Base-by-base conservation (phyloP, 139 green algal species). In the Tetradesmus obliquus region DNA sequence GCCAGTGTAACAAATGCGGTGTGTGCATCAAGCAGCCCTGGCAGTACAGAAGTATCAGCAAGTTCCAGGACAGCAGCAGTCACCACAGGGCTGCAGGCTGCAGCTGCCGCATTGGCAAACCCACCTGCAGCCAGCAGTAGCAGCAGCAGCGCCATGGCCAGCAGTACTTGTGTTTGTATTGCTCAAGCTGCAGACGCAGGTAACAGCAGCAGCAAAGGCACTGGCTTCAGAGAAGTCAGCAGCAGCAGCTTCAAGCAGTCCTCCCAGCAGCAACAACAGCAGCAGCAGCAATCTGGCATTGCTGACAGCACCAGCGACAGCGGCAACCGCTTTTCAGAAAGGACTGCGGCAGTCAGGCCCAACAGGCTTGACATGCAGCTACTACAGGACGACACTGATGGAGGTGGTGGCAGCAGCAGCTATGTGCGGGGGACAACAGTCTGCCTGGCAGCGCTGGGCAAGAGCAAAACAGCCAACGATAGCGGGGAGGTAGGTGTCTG, bases 381-480 rank as follows among this genome's bases (percentile, higher is more conserved):
- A n/a, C 24, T 82, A n/a, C n/a, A 82, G 79, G 54, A 87, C 54
- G 54, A 69, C 4, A 15, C 82, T 17, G 55, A 1, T 22, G 53
- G 24, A 2, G 84, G 13, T 7, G 20, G 51, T 79, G 20, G 84
- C 84, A 55, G 24, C 15, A 88, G 84, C 57, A 81, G 58, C 84
- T 89, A 55, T 54, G 32, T 55, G 4, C 55, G 86, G 71, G 86
- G 86, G 53, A 74, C 66, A 3, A 84, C 86, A 12, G 60, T 90
- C 17, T 90, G 86, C 71, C 7, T 90, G 51, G 86, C 86, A 57
- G 53, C 51, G 3, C 69, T 90, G 19, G 76, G 74, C 51, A 58
- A 62, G 45, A 51, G 6, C 24, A 53, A 55, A 10, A 53, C 76
- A 20, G 22, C n/a, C n/a, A 51, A 17, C 54, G 76, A 55, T 9